Percentiles rank a stretch among this genome's conserved stretches.
These are phyloP conservation scores for Rhizopus sp. DNA, from an alignment of 371 early-diverging fungal genomes.

Conservation along the genomic window DNA sequence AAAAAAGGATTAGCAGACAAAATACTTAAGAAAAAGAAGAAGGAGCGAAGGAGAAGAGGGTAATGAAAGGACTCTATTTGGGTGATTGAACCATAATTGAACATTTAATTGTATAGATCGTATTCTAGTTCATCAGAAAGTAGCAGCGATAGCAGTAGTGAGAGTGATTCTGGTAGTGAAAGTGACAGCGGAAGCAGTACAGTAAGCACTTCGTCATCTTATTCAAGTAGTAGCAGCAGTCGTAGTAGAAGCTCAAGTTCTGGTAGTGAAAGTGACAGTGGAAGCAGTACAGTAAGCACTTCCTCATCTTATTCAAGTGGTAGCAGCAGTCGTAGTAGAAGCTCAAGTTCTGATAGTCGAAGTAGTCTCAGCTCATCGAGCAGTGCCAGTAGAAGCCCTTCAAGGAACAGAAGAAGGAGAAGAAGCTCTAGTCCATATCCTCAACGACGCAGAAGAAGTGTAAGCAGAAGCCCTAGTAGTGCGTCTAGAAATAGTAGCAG, in stretches of 20 bases:
- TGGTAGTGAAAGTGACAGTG: too few relatives aligned
- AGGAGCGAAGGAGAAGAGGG: constrained; percentile 33
- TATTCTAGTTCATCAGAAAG: constrained; percentile 11
- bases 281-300: too few relatives aligned
- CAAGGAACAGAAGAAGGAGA: constrained; percentile 3
- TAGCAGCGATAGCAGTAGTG: constrained; percentile 15
- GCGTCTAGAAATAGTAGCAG: background rate
- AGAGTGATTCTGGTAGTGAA: constrained; percentile 16
- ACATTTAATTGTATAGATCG: constrained; percentile 2
- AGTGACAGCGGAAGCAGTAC: constrained; percentile 20
- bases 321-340: constrained; percentile 9
- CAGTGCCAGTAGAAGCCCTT: constrained; percentile 2
- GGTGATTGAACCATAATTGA: background rate
- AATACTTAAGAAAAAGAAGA: constrained; percentile 53
- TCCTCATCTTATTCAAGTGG: too few relatives aligned
- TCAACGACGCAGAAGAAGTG: background rate
- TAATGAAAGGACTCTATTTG: background rate
- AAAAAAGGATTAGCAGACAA: constrained; percentile 60
- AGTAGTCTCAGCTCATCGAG: constrained; percentile 7
- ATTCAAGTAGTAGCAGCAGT: constrained; percentile 9
- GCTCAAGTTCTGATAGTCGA: background rate
- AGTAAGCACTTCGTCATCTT: background rate
- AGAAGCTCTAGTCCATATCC: background rate
- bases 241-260: too few relatives aligned
- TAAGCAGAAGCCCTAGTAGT: background rate